These are phyloP conservation scores for Epichloe hybrida DNA, from an alignment of 2,329 filamentous ascomycete species.

Conservation along the genomic window DNA sequence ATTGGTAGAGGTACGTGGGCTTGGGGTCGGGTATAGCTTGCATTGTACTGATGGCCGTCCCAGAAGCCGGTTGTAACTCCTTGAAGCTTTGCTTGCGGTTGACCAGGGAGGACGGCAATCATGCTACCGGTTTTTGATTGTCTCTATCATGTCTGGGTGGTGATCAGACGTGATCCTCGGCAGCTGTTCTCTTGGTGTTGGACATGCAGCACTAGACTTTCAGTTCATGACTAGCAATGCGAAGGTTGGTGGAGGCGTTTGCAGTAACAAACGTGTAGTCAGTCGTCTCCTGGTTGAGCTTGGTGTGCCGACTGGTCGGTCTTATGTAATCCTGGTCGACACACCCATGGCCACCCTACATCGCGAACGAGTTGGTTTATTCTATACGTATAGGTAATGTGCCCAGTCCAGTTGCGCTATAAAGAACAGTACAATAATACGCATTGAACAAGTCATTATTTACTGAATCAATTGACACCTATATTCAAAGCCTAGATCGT, in stretches of 20 bases:
- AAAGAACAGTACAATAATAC: too few relatives aligned
- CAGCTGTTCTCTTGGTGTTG: not conserved
- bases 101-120: slow-evolving; percentile 68
- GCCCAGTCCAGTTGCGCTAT: too few relatives aligned
- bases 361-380: too few relatives aligned
- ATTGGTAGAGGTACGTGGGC: not conserved
- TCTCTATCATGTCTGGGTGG: slow-evolving; percentile 3
- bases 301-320: too few relatives aligned
- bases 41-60: slow-evolving; percentile 59
- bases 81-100: slow-evolving; percentile 65
- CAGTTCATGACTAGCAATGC: not conserved
- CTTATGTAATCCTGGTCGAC: too few relatives aligned
- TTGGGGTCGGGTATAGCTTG: slow-evolving; percentile 26
- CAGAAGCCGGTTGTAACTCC: slow-evolving; percentile 62
- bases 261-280: too few relatives aligned
- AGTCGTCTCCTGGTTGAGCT: too few relatives aligned
- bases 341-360: too few relatives aligned
- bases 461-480: too few relatives aligned
- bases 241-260: not conserved
- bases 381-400: too few relatives aligned
- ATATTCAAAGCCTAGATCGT: too few relatives aligned
- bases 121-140: slow-evolving; percentile 32
- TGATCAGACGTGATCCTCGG: not conserved
- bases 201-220: not conserved
- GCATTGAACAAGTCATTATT: too few relatives aligned